Base-by-base conservation (phyloP, 495 filamentous ascomycete species). In the Hypoxylon intermedium region DNA sequence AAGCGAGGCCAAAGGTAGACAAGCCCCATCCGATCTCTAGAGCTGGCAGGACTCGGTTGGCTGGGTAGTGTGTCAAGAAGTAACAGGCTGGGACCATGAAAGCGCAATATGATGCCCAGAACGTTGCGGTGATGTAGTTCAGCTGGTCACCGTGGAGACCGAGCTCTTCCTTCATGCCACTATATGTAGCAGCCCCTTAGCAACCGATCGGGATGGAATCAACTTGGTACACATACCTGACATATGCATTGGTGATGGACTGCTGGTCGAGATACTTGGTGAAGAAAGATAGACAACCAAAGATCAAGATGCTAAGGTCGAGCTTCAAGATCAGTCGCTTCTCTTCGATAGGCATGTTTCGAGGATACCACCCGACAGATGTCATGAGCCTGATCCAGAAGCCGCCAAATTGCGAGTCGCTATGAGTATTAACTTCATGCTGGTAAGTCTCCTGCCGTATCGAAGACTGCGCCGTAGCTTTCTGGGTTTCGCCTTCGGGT, bases 1-100 rank as follows among this genome's bases (percentile, higher is more conserved):
- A 69, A 19, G 44, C 67, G 41, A 45, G 65, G 38, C 50, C 68
- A 36, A 75, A 69, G 13, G 72, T 73, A 23, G 71, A 72, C 13
- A 66, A 46, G 0, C 66, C 70, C 73, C 73, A 75, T 28, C 62
- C 67, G 28, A 75, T 58, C 40, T 74, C 72, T 37, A 73, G 65
- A 4, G 49, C 50, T 2, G 73, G 58, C 6, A 75, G 65, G 36
- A 70, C 44, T 53, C 68, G 26, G 60, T 65, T 65, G 47, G 72
- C 58, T 46, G 72, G 56, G 63, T 69, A 60, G 66, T 59, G 60
- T 58, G 71, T 36, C 53, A 72, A 47, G 37, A 70, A 68, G 51
- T 72, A 76, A 42, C 71, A 73, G 2, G 79, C 78, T 34, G 80
- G 82, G 24, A 67, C 55, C 67, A 73, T 59, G 69, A 83, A 79